Conservation (phyloP, 2,329 filamentous ascomycete genomes). For the Arthrobotrys sphaeroides region DNA sequence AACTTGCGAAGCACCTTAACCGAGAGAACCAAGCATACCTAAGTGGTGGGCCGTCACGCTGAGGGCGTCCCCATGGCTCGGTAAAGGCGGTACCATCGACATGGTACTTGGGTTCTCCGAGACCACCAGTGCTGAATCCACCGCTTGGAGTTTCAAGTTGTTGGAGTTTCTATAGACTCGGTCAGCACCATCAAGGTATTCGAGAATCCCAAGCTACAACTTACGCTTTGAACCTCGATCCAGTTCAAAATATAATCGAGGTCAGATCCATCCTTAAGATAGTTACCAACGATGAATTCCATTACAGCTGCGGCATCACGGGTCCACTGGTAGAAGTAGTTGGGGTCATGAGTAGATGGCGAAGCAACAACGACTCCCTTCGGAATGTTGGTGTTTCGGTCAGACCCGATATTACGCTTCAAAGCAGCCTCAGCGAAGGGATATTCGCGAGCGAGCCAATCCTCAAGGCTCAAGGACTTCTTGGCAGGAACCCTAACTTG, state of each 20-base stretch:
- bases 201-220: not conserved
- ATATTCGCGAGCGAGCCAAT: slow-evolving; percentile 36
- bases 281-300: slow-evolving; percentile 62
- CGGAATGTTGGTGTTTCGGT: slow-evolving; percentile 24
- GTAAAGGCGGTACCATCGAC: slow-evolving; percentile 61
- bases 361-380: slow-evolving; percentile 63
- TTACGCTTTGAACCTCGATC: slow-evolving; percentile 37
- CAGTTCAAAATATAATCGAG: slow-evolving; percentile 47
- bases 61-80: slow-evolving; percentile 62
- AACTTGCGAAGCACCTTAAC: not conserved
- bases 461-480: not conserved
- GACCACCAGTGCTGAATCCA: slow-evolving; percentile 57
- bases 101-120: slow-evolving; percentile 63
- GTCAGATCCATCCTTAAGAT: slow-evolving; percentile 57
- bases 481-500: not conserved
- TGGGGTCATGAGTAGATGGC: slow-evolving; percentile 61
- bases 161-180: slow-evolving; percentile 57
- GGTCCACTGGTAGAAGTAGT: slow-evolving; percentile 65
- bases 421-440: slow-evolving; percentile 28
- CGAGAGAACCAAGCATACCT: slow-evolving; percentile 49
- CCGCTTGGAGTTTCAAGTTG: slow-evolving; percentile 61
- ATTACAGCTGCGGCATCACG: slow-evolving; percentile 64
- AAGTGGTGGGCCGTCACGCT: slow-evolving; percentile 63
- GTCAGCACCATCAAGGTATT: slow-evolving; percentile 56
- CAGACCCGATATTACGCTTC: slow-evolving; percentile 49